Conservation (phyloP, 331 rosid genomes). For the Telfairia occidentalis region DNA sequence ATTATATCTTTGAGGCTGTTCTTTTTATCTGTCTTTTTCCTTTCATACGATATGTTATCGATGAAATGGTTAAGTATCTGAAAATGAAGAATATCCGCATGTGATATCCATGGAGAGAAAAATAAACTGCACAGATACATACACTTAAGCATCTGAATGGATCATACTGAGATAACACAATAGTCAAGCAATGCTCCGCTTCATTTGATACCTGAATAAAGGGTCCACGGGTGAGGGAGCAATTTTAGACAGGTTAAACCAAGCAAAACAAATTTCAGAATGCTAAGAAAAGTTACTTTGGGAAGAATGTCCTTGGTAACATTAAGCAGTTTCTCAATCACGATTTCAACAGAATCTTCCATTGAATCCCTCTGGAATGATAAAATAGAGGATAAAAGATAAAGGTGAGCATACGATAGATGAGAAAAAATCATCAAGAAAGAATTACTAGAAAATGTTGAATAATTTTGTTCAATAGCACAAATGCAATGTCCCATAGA, state of each 20-base stretch:
- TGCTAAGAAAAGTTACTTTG: constrained; percentile 34
- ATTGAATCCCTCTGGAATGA: constrained; percentile 64
- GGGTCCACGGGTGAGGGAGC: background rate
- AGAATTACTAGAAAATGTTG: background rate
- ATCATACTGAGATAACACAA: constrained; percentile 76
- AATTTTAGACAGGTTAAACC: background rate
- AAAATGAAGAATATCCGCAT: background rate
- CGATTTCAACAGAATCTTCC: constrained; percentile 91
- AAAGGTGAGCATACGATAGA: background rate
- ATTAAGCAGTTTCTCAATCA: constrained; percentile 92
- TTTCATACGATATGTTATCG: background rate
- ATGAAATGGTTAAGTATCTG: background rate
- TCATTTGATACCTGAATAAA: constrained; percentile 73
- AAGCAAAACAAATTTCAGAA: background rate
- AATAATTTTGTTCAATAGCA: background rate
- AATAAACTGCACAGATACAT: constrained; percentile 23
- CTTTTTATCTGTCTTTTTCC: background rate
- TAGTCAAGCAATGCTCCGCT: constrained; percentile 88
- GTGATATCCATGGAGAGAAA: background rate
- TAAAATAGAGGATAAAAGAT: background rate
- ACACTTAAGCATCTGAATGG: constrained; percentile 95
- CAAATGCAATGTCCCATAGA: background rate
- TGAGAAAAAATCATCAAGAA: background rate
- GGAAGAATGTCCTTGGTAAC: constrained; percentile 62
- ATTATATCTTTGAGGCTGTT: background rate